A percentile compares a stretch with the other conserved stretches of the same genome.
These are phyloP conservation scores for Hymenoscyphus linearis DNA, from an alignment of 2,329 filamentous ascomycete species.

Conservation along the genomic window DNA sequence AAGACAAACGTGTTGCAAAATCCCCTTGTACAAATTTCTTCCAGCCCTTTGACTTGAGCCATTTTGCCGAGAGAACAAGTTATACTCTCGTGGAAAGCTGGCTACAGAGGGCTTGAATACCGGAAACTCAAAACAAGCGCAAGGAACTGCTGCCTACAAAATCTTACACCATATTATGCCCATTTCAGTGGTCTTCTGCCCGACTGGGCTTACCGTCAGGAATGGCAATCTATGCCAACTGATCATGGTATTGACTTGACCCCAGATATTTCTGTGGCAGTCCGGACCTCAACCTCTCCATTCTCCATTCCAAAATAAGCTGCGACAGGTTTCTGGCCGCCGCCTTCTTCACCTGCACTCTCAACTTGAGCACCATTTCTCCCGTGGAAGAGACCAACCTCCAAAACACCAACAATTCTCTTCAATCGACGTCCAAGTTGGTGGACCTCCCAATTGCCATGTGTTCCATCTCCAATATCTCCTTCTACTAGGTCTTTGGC, in stretches of 20 bases:
- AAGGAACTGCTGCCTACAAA: neutral
- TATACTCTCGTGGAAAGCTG: neutral
- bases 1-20: no score
- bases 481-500: slow-evolving; percentile 43
- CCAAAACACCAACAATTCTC: slow-evolving; percentile 77
- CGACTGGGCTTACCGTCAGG: neutral
- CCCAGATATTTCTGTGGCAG: slow-evolving; percentile 32
- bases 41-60: neutral
- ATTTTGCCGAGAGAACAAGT: neutral
- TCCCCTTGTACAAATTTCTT: neutral
- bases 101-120: neutral
- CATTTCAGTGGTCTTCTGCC: neutral
- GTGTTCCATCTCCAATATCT: slow-evolving; percentile 47
- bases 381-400: slow-evolving; percentile 87
- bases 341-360: slow-evolving; percentile 51
- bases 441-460: slow-evolving; percentile 76
- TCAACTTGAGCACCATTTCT: slow-evolving; percentile 68
- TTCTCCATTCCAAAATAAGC: slow-evolving; percentile 93
- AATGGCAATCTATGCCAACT: neutral
- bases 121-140: neutral
- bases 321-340: slow-evolving; percentile 85
- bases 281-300: slow-evolving; percentile 56
- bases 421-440: slow-evolving; percentile 70
- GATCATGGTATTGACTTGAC: slow-evolving; percentile 26
- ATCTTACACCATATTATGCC: neutral